Conservation (phyloP, 2,329 filamentous ascomycete genomes). For the Stachybotrys chlorohalonatus region DNA sequence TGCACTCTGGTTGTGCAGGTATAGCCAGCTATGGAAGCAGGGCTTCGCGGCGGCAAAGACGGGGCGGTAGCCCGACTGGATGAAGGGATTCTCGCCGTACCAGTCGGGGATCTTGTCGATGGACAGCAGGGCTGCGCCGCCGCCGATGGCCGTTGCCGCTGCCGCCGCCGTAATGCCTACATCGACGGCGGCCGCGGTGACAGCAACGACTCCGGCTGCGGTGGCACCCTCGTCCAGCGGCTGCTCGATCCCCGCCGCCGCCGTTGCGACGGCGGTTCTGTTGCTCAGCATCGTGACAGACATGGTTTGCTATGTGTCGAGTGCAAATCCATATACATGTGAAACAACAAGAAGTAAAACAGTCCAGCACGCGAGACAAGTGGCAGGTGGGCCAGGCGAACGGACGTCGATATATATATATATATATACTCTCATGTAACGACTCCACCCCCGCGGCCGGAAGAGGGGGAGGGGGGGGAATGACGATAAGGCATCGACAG, state of each 20-base stretch:
- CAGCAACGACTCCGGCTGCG: neutral
- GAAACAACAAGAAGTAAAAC: no score
- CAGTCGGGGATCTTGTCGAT: slow-evolving; percentile 2
- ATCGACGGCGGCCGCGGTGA: neutral
- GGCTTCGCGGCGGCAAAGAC: slow-evolving; percentile 22
- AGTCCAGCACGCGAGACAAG: no score
- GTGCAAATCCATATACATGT: no score
- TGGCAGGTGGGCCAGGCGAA: no score
- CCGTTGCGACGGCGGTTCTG: neutral
- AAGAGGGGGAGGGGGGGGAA: neutral
- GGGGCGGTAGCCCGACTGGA: slow-evolving; percentile 17
- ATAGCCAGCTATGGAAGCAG: slow-evolving; percentile 29
- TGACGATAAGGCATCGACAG: neutral
- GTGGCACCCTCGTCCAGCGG: neutral
- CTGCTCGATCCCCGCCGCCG: neutral
- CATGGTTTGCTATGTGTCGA: no score
- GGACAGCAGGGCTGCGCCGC: neutral
- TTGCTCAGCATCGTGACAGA: neutral
- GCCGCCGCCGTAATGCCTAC: neutral
- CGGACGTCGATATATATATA: neutral
- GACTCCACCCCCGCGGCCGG: neutral
- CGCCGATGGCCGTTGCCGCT: neutral
- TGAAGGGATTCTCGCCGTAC: slow-evolving; percentile 4
- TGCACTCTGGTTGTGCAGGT: slow-evolving; percentile 24
- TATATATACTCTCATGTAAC: neutral